These are phyloP conservation scores for Protostelium mycophagum DNA, from an alignment of 78 protist species.

Conservation along the genomic window DNA sequence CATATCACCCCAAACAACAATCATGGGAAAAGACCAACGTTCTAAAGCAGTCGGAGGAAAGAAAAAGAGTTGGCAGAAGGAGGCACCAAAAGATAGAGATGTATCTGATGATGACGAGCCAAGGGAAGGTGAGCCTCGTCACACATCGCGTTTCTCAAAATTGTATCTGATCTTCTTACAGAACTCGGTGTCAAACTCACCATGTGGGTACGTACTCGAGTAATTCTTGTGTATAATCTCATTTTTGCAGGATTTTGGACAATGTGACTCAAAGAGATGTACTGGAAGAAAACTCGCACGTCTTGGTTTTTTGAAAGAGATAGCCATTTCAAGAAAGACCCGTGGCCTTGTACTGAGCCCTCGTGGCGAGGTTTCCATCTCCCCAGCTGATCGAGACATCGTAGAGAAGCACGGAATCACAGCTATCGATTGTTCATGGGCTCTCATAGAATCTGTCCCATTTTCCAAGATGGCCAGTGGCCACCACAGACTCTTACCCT, in stretches of 20 bases:
- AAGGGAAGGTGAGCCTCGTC: too few species aligned
- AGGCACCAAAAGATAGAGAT: background rate
- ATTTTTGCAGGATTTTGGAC: slow-evolving; percentile 71
- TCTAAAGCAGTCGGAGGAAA: background rate
- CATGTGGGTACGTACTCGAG: slow-evolving; percentile 4
- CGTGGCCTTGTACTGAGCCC: slow-evolving; percentile 89
- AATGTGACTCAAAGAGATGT: slow-evolving; percentile 87
- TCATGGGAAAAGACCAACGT: background rate
- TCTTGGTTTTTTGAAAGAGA: slow-evolving; percentile 39
- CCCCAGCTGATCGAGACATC: slow-evolving; percentile 73
- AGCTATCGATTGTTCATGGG: slow-evolving; percentile 95
- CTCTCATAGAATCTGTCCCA: slow-evolving; percentile 77
- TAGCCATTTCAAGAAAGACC: slow-evolving; percentile 34
- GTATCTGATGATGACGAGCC: background rate
- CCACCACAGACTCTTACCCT: slow-evolving; percentile 83
- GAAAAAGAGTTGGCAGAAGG: background rate
- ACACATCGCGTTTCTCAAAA: too few species aligned
- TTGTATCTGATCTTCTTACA: background rate
- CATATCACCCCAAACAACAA: background rate
- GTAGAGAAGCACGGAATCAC: slow-evolving; percentile 71
- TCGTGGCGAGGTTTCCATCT: slow-evolving; percentile 59
- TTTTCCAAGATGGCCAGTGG: slow-evolving; percentile 61
- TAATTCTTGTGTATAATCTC: background rate
- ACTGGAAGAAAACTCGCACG: slow-evolving; percentile 85
- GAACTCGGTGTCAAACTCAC: background rate